Evolutionary conservation across 352 stramenopile species (phyloP), one percentile per base, ranked within the genome.

Genomic region (Phytophthora pinifolia): DNA sequence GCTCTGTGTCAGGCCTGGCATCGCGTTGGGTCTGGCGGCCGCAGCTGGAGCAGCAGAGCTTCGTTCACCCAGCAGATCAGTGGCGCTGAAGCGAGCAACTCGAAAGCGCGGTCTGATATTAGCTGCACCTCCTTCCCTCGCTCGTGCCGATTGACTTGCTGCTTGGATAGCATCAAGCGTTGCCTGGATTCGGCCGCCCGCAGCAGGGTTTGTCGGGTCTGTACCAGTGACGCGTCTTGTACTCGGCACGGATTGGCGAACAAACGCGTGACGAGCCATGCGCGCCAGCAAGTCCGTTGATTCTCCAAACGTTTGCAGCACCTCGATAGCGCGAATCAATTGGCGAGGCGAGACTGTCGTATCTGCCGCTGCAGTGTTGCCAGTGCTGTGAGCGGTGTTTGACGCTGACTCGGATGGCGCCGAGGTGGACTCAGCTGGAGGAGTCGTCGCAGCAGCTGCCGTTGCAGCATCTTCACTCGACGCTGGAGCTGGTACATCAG

Each of bases 301-400:
- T 43, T 88, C 78, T 27, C 78, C 78, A 18, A 87, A 71, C 1
- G 59, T 70, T 57, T 85, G 72, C 39, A 88, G 43, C 25, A 54
- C 76, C 48, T 88, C 76, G 33, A 88, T 80, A 8, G 69, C 51
- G 25, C 76, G 65, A 34, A 85, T 54, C 18, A 67, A 41, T 15
- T 59, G 57, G 14, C 66, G 62, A 17, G 62, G 29, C 27, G 55
- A 62, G 29, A 74, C 27, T 32, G 43, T 33, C 38, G 55, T 31
- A 6, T 45, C 45, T 31, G 35, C 30, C 33, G 45, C 6, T 14
- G 39, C 17, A 42, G 27, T 25, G n/a, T 20, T 51, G 20, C 8
- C 25, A 54, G 31, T 18, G n/a, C 12, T 54, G 15, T 20, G 9
- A 46, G 46, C 30, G 20, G 4, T 52, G 20, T 20, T 30, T 6